Base-by-base conservation (phyloP, 345 rosid genomes). In the Acer saccharum region DNA sequence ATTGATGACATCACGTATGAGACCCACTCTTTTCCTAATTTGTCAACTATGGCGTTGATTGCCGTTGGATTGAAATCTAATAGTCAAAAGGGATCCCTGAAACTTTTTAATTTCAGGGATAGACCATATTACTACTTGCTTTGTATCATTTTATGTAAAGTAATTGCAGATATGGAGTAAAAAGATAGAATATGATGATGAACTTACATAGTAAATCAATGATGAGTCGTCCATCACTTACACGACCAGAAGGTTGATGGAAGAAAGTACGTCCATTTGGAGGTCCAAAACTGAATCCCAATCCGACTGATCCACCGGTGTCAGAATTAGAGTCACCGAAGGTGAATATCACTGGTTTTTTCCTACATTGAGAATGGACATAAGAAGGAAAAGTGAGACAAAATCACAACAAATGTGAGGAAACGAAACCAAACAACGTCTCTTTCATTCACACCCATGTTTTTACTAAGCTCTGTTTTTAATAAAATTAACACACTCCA, bases 151-250 rank as follows among this genome's bases (percentile, higher is more conserved):
- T 4, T 12, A 48, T 48, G 54, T 13, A 48, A 48, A 12, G 54
- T 48, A 29, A 29, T 29, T 57, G 62, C 11, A 17, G n/a, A 58
- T 58, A 50, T 0, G 21, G 23, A 57, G 21, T 18, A 57, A 57
- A 72, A 18, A 29, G 58, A 2, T 44, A 25, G 25, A 4, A 43
- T 35, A 4, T 8, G n/a, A 18, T 2, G 27, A 25, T 43, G 18
- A 2, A 78, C 93, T 89, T 43, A 91, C 95, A 81, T 6, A 86
- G 76, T 74, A 88, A 89, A 78, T 92, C 97, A 68, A 92, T 68
- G 65, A 87, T 79, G 77, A 91, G 73, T 18, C 95, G 85, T 32
- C 97, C 95, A 14, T 87, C 85, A 1, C 83, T 79, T 11, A 85
- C 54, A 55, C 88, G 86, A 44, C 90, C 87, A 10, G 87, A 76